Evolutionary conservation across 208 protist species (phyloP).

Genomic region (Strigomonas culicis): DNA sequence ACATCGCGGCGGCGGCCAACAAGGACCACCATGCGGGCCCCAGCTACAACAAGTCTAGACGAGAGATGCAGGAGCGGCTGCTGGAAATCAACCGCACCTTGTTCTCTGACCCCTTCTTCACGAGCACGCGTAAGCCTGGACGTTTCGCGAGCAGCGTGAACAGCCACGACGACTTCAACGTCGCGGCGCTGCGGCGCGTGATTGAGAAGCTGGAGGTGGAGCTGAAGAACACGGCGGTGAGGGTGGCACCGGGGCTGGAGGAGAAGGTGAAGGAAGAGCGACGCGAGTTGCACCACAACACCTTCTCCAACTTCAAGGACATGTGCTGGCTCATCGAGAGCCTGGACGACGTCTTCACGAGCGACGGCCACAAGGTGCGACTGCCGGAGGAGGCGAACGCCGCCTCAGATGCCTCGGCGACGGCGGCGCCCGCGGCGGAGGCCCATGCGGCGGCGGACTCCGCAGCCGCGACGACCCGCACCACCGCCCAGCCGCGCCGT

Average conservation of each 20-base stretch:
- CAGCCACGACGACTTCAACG: slow-evolving; percentile 1
- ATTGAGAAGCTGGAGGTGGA: not conserved
- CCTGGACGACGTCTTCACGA: slow-evolving; percentile 30
- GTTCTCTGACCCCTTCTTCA: not conserved
- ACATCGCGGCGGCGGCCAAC: slow-evolving; percentile 12
- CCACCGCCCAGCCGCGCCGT: not conserved
- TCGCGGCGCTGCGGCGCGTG: not conserved
- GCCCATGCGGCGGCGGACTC: not conserved
- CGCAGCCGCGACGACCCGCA: not conserved
- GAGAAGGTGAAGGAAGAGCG: slow-evolving; percentile 6
- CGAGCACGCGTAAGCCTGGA: too few relatives aligned
- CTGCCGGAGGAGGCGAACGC: not conserved
- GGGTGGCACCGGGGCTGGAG: slow-evolving; percentile 3
- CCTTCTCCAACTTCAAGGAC: slow-evolving; percentile 37
- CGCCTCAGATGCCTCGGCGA: not conserved
- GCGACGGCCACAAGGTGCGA: slow-evolving; percentile 13
- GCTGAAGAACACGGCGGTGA: not conserved
- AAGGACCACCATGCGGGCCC: not conserved
- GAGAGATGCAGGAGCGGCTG: not conserved
- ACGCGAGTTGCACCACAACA: slow-evolving; percentile 1
- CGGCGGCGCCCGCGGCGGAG: not conserved
- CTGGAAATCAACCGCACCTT: not conserved
- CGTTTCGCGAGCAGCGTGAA: not conserved
- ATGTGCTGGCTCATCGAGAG: slow-evolving; percentile 63
- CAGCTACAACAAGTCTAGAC: not conserved